Evolutionary conservation across 257 asterid species (phyloP).

Genomic region (Plantago major): DNA sequence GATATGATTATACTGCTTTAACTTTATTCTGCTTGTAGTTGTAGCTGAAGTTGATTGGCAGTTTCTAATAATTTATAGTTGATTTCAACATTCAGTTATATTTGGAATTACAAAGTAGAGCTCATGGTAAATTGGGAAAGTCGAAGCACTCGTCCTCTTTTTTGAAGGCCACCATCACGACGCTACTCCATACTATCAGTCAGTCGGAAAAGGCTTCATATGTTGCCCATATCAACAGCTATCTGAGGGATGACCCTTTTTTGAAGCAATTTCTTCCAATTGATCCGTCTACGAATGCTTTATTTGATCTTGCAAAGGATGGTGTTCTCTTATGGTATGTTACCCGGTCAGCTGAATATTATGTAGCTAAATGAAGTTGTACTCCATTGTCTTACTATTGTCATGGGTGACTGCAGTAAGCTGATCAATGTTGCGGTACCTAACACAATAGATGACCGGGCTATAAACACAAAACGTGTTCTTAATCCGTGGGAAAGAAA

Average conservation of each 20-base stretch:
- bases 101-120: constrained; percentile 72
- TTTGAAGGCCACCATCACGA: constrained; percentile 84
- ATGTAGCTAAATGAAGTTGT: constrained; percentile 12
- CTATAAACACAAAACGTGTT: constrained; percentile 76
- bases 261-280: constrained; percentile 89
- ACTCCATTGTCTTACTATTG: constrained; percentile 4
- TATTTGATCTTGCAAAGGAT: constrained; percentile 85
- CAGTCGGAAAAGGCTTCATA: constrained; percentile 84
- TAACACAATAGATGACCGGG: constrained; percentile 82
- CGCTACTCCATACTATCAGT: constrained; percentile 81
- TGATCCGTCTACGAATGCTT: constrained; percentile 62
- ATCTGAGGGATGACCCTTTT: constrained; percentile 91
- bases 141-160: constrained; percentile 62
- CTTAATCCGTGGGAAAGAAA: constrained; percentile 98
- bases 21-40: not conserved
- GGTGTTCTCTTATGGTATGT: constrained; percentile 89
- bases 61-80: constrained; percentile 21
- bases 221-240: constrained; percentile 93
- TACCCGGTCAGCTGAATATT: constrained; percentile 23
- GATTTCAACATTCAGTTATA: constrained; percentile 49
- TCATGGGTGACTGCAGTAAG: constrained; percentile 50
- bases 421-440: constrained; percentile 96
- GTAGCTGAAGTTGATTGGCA: constrained; percentile 10
- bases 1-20: not conserved
- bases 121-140: constrained; percentile 51